Base-by-base conservation (phyloP, 345 rosid species). In the Aquilaria yunnanensis region DNA sequence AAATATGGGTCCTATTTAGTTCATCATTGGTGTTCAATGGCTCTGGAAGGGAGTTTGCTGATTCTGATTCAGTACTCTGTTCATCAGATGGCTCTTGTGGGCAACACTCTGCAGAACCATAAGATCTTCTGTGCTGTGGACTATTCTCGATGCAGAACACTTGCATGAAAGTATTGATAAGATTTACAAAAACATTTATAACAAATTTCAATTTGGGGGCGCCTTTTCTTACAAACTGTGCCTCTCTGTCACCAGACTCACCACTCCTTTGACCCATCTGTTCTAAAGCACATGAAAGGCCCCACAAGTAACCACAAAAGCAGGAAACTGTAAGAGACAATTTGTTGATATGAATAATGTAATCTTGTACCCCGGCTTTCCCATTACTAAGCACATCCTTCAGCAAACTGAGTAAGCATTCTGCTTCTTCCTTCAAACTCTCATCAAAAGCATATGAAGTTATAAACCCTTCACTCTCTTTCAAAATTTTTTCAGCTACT, bases 261-360 rank as follows among this genome's bases (percentile, higher is more conserved):
- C 63, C 59, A 57, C 62, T 74, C 69, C 69, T 70, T 51, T 63
- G 74, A 65, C 70, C 80, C 50, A 57, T 61, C 46, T 70, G 72
- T 66, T 76, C 71, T 65, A 73, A 62, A 37, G 83, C 81, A 62
- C 86, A 85, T 71, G 90, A 81, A 61, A 88, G 64, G 72, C 97
- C 99, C 93, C 96, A 94, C 67, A 94, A 58, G 69, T 79, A 85
- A 59, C 97, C 97, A 75, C 82, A 68, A 58, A 88, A 67, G 75
- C 95, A 88, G 66, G 93, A 81, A 68, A 83, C 51, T 10, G 72
- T 49, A 53, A 77, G 77, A 60, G 85, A 77, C 68, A 82, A 64
- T 68, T 77, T 78, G 73, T 71, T 71, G 71, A 80, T 64, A 70
- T 75, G 64, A 34, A 72, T 67, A 59, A 63, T 74, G 70, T 79